Evolutionary conservation across 306 rosid genomes (phyloP), one percentile per base, ranked within the genome.

Genomic region (Begonia masoniana): DNA sequence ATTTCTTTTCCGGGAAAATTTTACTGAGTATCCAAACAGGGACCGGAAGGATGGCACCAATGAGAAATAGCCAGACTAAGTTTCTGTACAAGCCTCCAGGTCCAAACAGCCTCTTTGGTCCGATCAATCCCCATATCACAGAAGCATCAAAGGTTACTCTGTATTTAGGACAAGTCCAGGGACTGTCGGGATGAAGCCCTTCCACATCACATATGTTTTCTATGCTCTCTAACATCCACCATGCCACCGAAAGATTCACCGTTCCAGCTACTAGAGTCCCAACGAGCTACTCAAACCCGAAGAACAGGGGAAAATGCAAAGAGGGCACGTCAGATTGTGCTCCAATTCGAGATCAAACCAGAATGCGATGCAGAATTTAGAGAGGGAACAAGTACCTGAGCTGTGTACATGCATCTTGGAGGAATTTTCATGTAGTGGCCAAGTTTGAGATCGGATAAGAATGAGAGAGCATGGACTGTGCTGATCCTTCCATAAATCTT

Each of bases 361-460:
- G 7, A 45, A 50, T 12, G 31, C 15, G 39, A 39, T 10, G 13
- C 7, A 47, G 51, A 42, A 26, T 11, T 6, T n/a, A 2, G 36
- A 7, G 54, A 55, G 77, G 69, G 19, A 54, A 19, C 15, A 58
- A 31, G 61, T 6, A 91, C 97, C 97, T 91, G 99, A 59, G 95
- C 95, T 1, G 68, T 74, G 65, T 86, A 92, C 96, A 92, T 86
- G 86, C 88, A 71, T 23, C 94, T 72, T 3, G 99, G 99, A 17
- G 99, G 99, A 59, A 92, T 92, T 73, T 92, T 92, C 99, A 92
- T 92, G 79, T 92, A 92, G 62, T 86, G 94, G 4, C 99, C 99
- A 4, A 92, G 99, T 74, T 92, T 92, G 52, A 92, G 99, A 62
- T 92, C 99, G 12, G 94, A 72, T 59, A 92, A 82, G 82, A 92